Evolutionary conservation across 192 early-diverging fungal species (phyloP), one percentile per base, ranked within the genome.

Genomic region (Coemansia sp.): DNA sequence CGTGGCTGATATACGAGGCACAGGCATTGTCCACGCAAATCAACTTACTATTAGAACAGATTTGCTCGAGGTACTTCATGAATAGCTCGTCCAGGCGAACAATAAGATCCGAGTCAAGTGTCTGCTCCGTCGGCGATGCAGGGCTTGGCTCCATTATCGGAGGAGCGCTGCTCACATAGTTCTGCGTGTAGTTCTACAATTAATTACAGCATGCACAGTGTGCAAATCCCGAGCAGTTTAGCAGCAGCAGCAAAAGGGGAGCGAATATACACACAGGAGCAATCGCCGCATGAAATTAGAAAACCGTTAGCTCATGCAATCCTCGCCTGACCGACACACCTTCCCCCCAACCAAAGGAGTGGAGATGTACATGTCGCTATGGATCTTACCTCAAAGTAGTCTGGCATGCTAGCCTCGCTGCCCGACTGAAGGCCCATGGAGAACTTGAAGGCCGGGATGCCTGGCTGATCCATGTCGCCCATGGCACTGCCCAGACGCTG

Each of bases 31-130:
- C 34, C 41, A 22, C 38, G n/a, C 15, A 33, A 20, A 38, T 18
- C 58, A 16, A 79, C 71, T 87, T 89, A 87, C 87, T 80, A 72
- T 91, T 83, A 3, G 90, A 91, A 62, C 90, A 91, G 24, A 91
- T 84, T 27, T 86, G 76, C 70, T 89, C 87, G 22, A 91, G 84
- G 44, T 90, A 91, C 40, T 79, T 87, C 75, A 89, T 85, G 65
- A 91, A 91, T 3, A 91, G 80, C 60, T 87, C 88, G 77, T 90
- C 88, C 40, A 91, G 73, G 50, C 76, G 76, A 31, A 64, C 62
- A 57, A 84, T 71, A 39, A 84, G 63, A 27, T 84, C 77, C 20
- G 74, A 65, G 44, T 87, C 74, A 12, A 90, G 79, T 10, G 72
- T 76, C 66, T 74, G 84, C 62, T 75, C 73, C 16, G 79, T 53